Evolutionary conservation across 2,329 filamentous ascomycete genomes (phyloP).

Genomic region (Xylariaceae sp.): DNA sequence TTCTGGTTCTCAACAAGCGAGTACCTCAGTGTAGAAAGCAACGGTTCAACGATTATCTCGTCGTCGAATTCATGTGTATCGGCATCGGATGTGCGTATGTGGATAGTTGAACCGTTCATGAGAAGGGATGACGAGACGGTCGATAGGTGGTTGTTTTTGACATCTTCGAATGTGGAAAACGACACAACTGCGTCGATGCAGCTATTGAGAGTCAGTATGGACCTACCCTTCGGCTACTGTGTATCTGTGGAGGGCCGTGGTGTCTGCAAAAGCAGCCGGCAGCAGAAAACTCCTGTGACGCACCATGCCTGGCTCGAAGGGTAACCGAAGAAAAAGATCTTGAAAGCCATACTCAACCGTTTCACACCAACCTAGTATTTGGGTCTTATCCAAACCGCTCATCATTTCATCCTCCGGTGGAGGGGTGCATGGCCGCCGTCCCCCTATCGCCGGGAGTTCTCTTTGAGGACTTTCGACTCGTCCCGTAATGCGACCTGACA

Average conservation of each 20-base stretch:
- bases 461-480: background rate
- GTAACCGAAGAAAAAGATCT: background rate
- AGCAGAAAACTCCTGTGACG: background rate
- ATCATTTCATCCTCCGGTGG: slow-evolving; percentile 7
- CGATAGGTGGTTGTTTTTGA: slow-evolving; percentile 1
- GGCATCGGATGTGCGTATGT: slow-evolving; percentile 14
- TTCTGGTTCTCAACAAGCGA: slow-evolving; percentile 26
- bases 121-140: slow-evolving; percentile 1
- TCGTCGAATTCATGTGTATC: slow-evolving; percentile 29
- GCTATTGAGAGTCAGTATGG: background rate
- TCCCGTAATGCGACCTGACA: slow-evolving; percentile 9
- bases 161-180: slow-evolving; percentile 14
- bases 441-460: background rate
- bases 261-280: background rate
- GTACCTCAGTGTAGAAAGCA: background rate
- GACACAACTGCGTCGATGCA: slow-evolving; percentile 27
- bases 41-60: slow-evolving; percentile 15
- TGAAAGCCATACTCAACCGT: slow-evolving; percentile 22
- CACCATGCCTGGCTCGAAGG: background rate
- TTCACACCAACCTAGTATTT: slow-evolving; percentile 26
- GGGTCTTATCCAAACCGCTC: slow-evolving; percentile 15
- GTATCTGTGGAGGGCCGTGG: background rate
- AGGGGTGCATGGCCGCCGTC: background rate
- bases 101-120: slow-evolving; percentile 12
- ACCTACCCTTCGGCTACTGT: background rate